Evolutionary conservation across 768 basidiomycete species (phyloP).

Genomic region (Naematelia encephala): DNA sequence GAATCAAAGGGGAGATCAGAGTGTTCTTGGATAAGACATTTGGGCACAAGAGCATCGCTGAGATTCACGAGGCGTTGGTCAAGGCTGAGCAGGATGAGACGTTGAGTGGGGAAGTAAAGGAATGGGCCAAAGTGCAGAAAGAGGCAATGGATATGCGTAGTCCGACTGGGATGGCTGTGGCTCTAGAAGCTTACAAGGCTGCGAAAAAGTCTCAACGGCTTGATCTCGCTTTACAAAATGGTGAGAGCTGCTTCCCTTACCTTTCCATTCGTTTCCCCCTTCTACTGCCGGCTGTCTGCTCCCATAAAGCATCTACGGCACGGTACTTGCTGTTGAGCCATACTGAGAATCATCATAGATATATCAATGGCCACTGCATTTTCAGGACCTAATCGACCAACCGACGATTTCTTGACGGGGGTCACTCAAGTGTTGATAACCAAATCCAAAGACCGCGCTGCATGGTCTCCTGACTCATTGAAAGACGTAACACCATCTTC

Average conservation of each 20-base stretch:
- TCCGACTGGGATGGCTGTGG: constrained; percentile 87
- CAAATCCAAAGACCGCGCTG: constrained; percentile 54
- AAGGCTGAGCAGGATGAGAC: constrained; percentile 44
- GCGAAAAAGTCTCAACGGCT: constrained; percentile 64
- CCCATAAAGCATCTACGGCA: no score
- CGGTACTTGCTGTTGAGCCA: background rate
- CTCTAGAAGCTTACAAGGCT: constrained; percentile 71
- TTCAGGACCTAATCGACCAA: constrained; percentile 52
- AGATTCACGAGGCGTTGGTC: constrained; percentile 62
- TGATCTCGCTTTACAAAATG: constrained; percentile 70
- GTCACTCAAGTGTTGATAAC: constrained; percentile 66
- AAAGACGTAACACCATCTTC: constrained; percentile 57
- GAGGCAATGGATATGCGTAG: constrained; percentile 65
- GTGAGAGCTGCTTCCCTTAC: no score
- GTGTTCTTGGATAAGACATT: constrained; percentile 80
- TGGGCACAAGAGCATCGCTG: constrained; percentile 64
- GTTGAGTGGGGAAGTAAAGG: constrained; percentile 56
- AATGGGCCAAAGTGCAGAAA: constrained; percentile 74
- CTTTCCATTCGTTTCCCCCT: no score
- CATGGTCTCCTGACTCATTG: constrained; percentile 69
- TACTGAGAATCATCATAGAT: constrained; percentile 49
- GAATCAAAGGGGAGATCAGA: constrained; percentile 60
- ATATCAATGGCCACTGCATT: constrained; percentile 82
- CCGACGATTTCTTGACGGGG: constrained; percentile 72
- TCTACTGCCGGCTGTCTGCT: no score